Evolutionary conservation across 371 early-diverging fungal genomes (phyloP), one percentile per base, ranked within the genome.

Genomic region (Homolaphlyctis polyrhiza): DNA sequence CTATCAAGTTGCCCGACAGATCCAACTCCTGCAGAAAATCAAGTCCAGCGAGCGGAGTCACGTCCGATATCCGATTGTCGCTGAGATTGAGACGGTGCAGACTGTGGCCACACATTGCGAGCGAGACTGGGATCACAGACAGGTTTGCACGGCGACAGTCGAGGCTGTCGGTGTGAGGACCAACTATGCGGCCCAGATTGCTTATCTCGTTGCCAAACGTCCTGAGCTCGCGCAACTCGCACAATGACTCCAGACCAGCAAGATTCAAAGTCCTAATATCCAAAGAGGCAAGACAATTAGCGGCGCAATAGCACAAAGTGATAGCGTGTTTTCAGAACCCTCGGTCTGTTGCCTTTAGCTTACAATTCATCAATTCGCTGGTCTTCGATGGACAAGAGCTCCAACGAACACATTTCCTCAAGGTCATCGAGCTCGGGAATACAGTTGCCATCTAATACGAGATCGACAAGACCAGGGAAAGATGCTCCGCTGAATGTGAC

Each of bases 371-470:
- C 43, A 0, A 27, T 47, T 5, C 35, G 23, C 30, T 67, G 67
- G 39, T 35, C 28, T 25, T 63, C 64, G 13, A 64, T 5, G 5
- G 68, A 67, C 2, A 67, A 57, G 16, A 23, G 28, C 45, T 47
- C 54, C 3, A 67, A 33, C 14, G 54, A 32, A 18, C 36, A 14
- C 57, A 66, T 29, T 27, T n/a, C 28, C 13, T 49, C 35, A 23
- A 52, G 60, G 25, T 60, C 48, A 2, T 32, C 35, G 25, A 67
- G 33, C 35, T 23, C 32, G 18, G 5, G 3, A 6, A 67, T 16
- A 14, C 36, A 33, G 61, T 67, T 67, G 2, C 68, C 52, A 39
- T 67, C 64, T 27, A 67, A 47, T 13, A 29, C 25, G 11, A 67
- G 49, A 23, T 28, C 8, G 28, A 34, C 25, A 36, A 67, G 54